Evolutionary conservation across 1,284 basidiomycete genomes (phyloP), one percentile per base, ranked within the genome.

Genomic region (Ustilago xerochloae): DNA sequence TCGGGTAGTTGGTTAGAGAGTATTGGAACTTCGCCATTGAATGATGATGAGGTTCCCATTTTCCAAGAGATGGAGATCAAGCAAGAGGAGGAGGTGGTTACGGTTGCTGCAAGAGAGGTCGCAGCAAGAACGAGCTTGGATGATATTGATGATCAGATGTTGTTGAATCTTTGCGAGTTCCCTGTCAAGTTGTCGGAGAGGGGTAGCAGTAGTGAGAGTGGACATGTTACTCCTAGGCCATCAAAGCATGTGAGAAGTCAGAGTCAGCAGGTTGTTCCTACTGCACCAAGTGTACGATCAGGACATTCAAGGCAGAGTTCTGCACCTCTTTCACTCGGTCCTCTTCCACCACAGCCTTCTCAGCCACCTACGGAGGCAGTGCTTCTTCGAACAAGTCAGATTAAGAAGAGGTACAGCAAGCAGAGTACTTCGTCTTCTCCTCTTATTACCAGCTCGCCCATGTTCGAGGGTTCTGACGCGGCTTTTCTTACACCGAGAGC

Each of bases 71-170:
- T n/a, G n/a, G n/a, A n/a, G n/a, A n/a, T n/a, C n/a, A 43, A 43
- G 18, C 8, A 22, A 28, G 36, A 28, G 24, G 16, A 32, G 0
- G 56, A 52, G 22, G 4, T 20, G 13, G 18, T 24, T 30, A 16
- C 9, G 3, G n/a, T 20, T 6, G 9, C 22, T 4, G 22, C 30
- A 6, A 29, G 12, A 12, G 49, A 33, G 5, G 48, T 46, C 6
- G 30, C 15, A 1, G 20, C 38, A 6, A 63, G 69, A 16, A 62
- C 69, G 18, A 72, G 69, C 22, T 18, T 72, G 30, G 63, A 65
- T 48, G 63, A 62, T 1, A 65, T 72, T 29, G 63, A 72, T 16
- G 59, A 61, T 8, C 59, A 72, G 46, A 47, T 72, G 47, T 47
- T 58, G 28, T 12, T 58, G n/a, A 61, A 72, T 22, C 63, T 72